phyloP scores from a whole-genome alignment of 2,329 filamentous ascomycete species.

The Hypocrella siamensis region DNA sequence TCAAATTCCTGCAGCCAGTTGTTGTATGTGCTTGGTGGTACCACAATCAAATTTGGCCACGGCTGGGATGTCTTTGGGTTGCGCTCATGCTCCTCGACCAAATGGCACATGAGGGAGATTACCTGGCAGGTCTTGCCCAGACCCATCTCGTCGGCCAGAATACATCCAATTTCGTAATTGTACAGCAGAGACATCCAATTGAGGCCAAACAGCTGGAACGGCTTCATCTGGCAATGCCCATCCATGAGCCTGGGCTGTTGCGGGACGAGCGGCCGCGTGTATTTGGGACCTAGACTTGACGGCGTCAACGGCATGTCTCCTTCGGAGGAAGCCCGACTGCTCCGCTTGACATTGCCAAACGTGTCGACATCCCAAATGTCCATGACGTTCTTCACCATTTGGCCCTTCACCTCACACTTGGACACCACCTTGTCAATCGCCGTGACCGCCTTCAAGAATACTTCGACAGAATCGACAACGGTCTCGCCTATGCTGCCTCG shows the following conservation, averaged over 20 bases:
- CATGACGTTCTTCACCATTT: conserved; percentile 30
- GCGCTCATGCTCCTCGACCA: conserved; percentile 47
- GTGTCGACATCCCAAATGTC: conserved; percentile 32
- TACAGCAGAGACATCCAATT: conserved; percentile 89
- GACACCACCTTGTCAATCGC: conserved; percentile 72
- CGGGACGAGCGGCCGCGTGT: conserved; percentile 27
- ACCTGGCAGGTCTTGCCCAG: conserved; percentile 94
- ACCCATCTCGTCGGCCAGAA: conserved; percentile 95
- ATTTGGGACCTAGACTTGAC: conserved; percentile 18
- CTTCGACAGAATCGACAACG: conserved; percentile 36
- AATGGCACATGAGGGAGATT: conserved; percentile 75
- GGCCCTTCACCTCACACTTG: conserved; percentile 58
- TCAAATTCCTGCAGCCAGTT: conserved; percentile 91
- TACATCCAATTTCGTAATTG: conserved; percentile 65
- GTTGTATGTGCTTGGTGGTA: conserved; percentile 84
- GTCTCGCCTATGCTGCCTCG: conserved; percentile 35
- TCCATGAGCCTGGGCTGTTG: conserved; percentile 66
- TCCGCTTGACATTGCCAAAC: conserved; percentile 24
- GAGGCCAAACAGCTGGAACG: conserved; percentile 85
- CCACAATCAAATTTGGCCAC: conserved; percentile 70
- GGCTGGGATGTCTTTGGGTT: conserved; percentile 18
- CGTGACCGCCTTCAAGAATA: conserved; percentile 66
- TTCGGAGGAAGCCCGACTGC: conserved; percentile 14
- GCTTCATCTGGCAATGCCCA: conserved; percentile 63
- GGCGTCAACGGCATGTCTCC: conserved; percentile 26